phyloP scores from a whole-genome alignment of 2,329 filamentous ascomycete genomes.

The Arthrobotrys sphaeroides region DNA sequence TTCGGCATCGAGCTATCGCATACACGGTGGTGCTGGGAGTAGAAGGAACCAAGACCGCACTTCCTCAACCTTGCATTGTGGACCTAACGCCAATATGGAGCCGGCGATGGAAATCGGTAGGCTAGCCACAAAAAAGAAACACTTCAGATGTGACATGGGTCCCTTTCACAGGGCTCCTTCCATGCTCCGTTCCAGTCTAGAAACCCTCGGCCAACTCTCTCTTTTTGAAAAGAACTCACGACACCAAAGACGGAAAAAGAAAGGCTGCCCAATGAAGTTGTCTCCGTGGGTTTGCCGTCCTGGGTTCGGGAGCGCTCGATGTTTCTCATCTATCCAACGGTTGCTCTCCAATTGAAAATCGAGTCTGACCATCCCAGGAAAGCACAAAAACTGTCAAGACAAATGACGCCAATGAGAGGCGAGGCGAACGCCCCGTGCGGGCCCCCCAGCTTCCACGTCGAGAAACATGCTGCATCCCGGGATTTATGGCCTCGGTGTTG shows the following conservation, averaged over 20 bases:
- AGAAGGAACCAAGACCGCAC: constrained; percentile 41
- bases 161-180: neutral
- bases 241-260: constrained; percentile 16
- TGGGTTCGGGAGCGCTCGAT: constrained; percentile 27
- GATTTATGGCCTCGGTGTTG: neutral
- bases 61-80: constrained; percentile 21
- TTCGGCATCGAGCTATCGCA: constrained; percentile 20
- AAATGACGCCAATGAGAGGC: constrained; percentile 51
- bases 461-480: constrained; percentile 28
- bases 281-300: constrained; percentile 27
- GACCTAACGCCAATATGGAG: constrained; percentile 3
- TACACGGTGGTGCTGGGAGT: constrained; percentile 29
- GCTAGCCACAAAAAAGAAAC: constrained; percentile 51
- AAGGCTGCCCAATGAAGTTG: constrained; percentile 20
- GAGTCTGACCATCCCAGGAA: constrained; percentile 28
- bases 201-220: constrained; percentile 16
- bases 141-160: constrained; percentile 35
- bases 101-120: constrained; percentile 40
- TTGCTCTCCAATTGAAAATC: constrained; percentile 28
- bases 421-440: constrained; percentile 44
- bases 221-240: constrained; percentile 25
- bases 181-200: constrained; percentile 36
- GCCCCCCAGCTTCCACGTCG: constrained; percentile 17
- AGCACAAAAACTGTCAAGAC: constrained; percentile 11
- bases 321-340: constrained; percentile 29